Base-by-base conservation (phyloP, 176 grass and related monocot species). In the Chrysopogon serrulatus region DNA sequence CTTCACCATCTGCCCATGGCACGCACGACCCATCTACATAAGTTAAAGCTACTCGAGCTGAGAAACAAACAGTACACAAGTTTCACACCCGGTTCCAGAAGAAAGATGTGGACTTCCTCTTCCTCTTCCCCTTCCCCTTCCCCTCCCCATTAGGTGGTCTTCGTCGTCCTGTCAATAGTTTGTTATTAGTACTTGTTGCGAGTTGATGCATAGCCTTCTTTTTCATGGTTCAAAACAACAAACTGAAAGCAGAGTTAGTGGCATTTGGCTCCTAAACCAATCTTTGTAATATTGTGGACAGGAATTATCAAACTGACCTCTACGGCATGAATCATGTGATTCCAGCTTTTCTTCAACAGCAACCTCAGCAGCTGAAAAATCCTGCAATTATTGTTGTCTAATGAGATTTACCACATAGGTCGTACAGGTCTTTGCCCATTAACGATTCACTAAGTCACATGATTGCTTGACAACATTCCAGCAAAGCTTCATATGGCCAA, bases 361-460 rank as follows among this genome's bases (percentile, higher is more conserved):
- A 19, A 44, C 21, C 32, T 33, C 57, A 30, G 68, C 10, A 84
- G 45, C 60, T 26, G 82, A 60, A 18, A 16, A 40, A 85, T 17
- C 87, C 87, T 89, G 48, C 69, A 85, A 68, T 27, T 16, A 74
- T 24, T 80, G 24, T 47, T 34, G 47, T 47, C 17, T 54, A 33
- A 57, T 32, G 1, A 67, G 60, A 84, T 79, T 74, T 67, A 74
- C 47, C 60, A 80, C 67, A 88, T 42, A 10, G 17, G n/a, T 0
- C 36, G 4, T 26, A 57, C 13, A 66, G 26, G 35, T 19, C 51
- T 78, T 42, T 16, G 8, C 0, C 12, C 27, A 65, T 21, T 45
- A 88, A 66, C 6, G 4, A 61, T 34, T 35, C 24, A 83, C 28
- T 12, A 49, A 74, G 45, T 33, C 17, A 72, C 74, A 72, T 64